These are phyloP conservation scores for Immersiporthe knoxdaviesiana DNA, from an alignment of 2,329 filamentous ascomycete genomes.

Conservation along the genomic window DNA sequence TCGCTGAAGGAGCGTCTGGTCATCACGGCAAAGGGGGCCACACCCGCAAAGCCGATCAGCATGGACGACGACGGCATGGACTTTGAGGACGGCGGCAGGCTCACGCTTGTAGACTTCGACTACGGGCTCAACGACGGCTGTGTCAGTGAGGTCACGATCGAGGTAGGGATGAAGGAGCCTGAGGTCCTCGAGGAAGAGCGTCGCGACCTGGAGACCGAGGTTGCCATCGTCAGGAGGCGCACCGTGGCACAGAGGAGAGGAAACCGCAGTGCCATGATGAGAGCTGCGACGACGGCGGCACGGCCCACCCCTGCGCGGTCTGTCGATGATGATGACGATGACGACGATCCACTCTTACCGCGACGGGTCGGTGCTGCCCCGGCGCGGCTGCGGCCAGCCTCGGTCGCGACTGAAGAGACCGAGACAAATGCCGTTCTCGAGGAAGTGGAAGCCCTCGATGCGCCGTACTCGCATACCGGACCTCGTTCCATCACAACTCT, in stretches of 20 bases:
- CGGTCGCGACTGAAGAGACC: slow-evolving; percentile 39
- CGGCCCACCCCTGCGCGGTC: slow-evolving; percentile 37
- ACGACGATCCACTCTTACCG: slow-evolving; percentile 58
- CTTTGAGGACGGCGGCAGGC: slow-evolving; percentile 77
- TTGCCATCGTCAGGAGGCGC: slow-evolving; percentile 75
- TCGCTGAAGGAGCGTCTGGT: slow-evolving; percentile 62
- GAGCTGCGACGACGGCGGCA: slow-evolving; percentile 51
- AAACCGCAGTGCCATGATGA: slow-evolving; percentile 51
- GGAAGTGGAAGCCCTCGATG: slow-evolving; percentile 66
- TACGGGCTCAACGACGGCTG: slow-evolving; percentile 61
- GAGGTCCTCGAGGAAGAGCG: slow-evolving; percentile 74
- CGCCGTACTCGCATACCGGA: slow-evolving; percentile 72
- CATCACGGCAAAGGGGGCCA: slow-evolving; percentile 72
- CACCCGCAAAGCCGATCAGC: slow-evolving; percentile 57
- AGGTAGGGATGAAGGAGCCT: slow-evolving; percentile 71
- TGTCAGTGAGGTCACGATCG: slow-evolving; percentile 65
- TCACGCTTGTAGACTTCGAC: slow-evolving; percentile 75
- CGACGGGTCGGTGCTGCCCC: slow-evolving; percentile 49
- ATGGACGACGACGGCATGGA: slow-evolving; percentile 71
- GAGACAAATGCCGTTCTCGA: slow-evolving; percentile 55
- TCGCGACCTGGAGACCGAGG: slow-evolving; percentile 75
- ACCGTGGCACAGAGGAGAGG: slow-evolving; percentile 69
- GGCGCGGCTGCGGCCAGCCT: slow-evolving; percentile 30
- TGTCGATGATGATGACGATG: slow-evolving; percentile 34
- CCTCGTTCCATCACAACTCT: slow-evolving; percentile 72